A percentile compares a stretch with the other conserved stretches of the same genome.
Conservation (phyloP, 2,329 filamentous ascomycete species). For the Pseudogymnoascus sp. region DNA sequence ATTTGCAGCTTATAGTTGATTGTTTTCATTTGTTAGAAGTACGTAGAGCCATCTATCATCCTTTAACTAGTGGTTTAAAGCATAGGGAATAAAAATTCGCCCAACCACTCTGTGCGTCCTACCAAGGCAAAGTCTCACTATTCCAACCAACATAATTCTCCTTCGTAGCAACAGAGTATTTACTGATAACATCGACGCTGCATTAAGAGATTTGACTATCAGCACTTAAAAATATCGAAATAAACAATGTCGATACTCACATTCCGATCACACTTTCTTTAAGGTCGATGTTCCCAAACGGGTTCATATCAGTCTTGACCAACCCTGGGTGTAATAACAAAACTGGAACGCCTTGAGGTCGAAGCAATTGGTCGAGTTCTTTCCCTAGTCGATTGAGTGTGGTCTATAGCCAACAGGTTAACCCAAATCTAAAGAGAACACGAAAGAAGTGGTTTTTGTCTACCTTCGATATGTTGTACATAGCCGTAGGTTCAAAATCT, state of each 20-base stretch:
- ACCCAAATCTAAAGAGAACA: neutral
- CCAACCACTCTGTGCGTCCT: neutral
- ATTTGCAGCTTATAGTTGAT: no score
- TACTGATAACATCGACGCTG: neutral
- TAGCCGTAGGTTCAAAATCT: slow-evolving; percentile 3
- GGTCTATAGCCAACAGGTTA: neutral
- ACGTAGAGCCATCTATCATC: no score
- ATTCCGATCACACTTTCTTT: neutral
- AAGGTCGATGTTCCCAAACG: neutral
- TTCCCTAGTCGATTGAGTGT: slow-evolving; percentile 11
- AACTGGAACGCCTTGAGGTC: slow-evolving; percentile 10
- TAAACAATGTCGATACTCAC: neutral
- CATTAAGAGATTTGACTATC: neutral
- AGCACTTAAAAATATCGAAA: neutral
- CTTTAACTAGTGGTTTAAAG: no score
- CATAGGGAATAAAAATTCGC: no score
- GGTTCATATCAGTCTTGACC: slow-evolving; percentile 13
- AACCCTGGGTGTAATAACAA: slow-evolving; percentile 12
- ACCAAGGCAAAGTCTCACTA: neutral
- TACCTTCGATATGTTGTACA: slow-evolving; percentile 10
- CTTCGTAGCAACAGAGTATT: neutral
- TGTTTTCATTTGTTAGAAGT: no score
- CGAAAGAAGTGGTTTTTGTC: neutral
- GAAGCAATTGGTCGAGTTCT: slow-evolving; percentile 10
- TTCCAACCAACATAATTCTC: neutral